A percentile compares a stretch with the other conserved stretches of the same genome.
Conservation (phyloP, 2,329 filamentous ascomycete species). For the Onygena corvina region DNA sequence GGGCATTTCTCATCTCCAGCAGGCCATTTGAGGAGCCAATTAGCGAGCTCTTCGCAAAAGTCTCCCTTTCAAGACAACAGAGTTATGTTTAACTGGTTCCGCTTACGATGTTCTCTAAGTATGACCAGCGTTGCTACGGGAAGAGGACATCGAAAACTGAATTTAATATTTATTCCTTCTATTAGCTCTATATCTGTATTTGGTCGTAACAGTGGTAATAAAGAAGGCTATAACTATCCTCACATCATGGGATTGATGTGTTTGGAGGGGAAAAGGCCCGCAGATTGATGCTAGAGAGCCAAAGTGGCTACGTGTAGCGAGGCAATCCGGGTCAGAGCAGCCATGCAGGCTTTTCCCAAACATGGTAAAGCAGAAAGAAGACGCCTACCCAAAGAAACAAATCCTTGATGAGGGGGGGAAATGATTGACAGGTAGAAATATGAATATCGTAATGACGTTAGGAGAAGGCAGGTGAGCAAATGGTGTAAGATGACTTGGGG, state of each 20-base stretch:
- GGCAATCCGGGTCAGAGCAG: neutral
- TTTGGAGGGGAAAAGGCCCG: neutral
- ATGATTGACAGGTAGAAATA: neutral
- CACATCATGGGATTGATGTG: conserved; percentile 1
- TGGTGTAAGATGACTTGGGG: neutral
- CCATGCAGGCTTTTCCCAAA: neutral
- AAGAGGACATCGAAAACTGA: too few species aligned
- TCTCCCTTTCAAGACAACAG: too few species aligned
- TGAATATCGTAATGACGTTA: conserved; percentile 4
- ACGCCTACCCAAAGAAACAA: neutral
- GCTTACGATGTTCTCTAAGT: too few species aligned
- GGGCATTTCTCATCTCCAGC: too few species aligned
- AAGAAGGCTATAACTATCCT: neutral
- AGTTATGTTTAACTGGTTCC: too few species aligned
- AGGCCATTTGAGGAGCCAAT: too few species aligned
- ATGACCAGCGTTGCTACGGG: too few species aligned
- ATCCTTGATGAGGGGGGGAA: neutral
- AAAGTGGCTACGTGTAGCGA: too few species aligned
- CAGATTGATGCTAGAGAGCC: neutral
- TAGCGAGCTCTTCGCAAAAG: too few species aligned
- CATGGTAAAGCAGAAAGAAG: neutral
- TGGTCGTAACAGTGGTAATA: neutral
- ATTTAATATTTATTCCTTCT: too few species aligned
- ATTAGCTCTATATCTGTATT: neutral
- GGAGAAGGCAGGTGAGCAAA: neutral